A percentile compares a stretch with the other conserved stretches of the same genome.
phyloP scores from a whole-genome alignment of 306 rosid genomes.

The peach (Prunus persica) region Prunus_persica_NCBIv2 NC_034015.1:8318001-8318500 shows the following conservation, averaged over 20 bases:
- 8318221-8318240: conserved; percentile 15
- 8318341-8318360: conserved; percentile 29
- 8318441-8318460: conserved; percentile 46
- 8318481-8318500: conserved; percentile 17
- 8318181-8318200: neutral
- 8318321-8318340: conserved; percentile 25
- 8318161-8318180: neutral
- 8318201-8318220: neutral
- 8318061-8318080: neutral
- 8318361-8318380: neutral
- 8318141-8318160: conserved; percentile 7
- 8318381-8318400: conserved; percentile 6
- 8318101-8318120: neutral
- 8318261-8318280: neutral
- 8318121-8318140: neutral
- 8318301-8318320: too few species aligned
- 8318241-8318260: neutral
- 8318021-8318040: too few species aligned
- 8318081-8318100: neutral
- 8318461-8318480: conserved; percentile 51
- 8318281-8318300: neutral
- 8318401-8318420: neutral
- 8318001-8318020: too few species aligned
- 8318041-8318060: too few species aligned
- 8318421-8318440: conserved; percentile 39